These are phyloP conservation scores for Pichia sporocuriosa DNA, from an alignment of 805 yeast species.

Conservation along the genomic window DNA sequence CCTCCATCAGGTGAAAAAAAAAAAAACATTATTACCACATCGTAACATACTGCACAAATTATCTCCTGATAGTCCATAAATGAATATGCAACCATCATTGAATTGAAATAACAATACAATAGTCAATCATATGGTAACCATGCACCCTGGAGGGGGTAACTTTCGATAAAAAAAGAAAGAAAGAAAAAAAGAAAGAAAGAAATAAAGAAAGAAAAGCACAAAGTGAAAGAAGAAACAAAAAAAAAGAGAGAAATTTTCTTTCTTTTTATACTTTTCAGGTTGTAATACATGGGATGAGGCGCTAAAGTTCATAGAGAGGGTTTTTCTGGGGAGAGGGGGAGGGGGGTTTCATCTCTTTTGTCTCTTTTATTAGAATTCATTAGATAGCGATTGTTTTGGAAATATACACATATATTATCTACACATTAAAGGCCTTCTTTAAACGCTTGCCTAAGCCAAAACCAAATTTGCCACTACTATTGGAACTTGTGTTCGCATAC, in stretches of 20 bases:
- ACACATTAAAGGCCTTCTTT: slow-evolving; percentile 11
- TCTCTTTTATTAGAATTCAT: too few species aligned
- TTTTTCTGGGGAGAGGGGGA: too few species aligned
- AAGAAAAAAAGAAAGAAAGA: neutral
- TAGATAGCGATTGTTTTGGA: too few species aligned
- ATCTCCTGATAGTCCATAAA: slow-evolving; percentile 10
- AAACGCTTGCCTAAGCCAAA: slow-evolving; percentile 10
- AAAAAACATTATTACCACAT: too few species aligned
- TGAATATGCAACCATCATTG: slow-evolving; percentile 11
- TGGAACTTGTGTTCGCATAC: neutral
- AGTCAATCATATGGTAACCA: neutral
- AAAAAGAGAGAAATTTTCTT: neutral
- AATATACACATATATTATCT: too few species aligned
- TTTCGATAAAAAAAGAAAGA: slow-evolving; percentile 13
- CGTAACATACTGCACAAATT: neutral
- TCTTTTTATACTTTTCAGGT: neutral
- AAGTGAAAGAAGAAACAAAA: neutral
- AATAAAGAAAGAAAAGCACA: neutral
- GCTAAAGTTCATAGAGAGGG: neutral
- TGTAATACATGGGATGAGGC: neutral
- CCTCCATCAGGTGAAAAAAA: too few species aligned
- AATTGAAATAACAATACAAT: neutral
- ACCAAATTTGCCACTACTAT: slow-evolving; percentile 1
- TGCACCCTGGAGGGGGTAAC: slow-evolving; percentile 12
- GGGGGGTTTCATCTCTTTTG: too few species aligned